phyloP scores from a whole-genome alignment of 805 yeast species.

The Sporopachydermia lactativora region DNA sequence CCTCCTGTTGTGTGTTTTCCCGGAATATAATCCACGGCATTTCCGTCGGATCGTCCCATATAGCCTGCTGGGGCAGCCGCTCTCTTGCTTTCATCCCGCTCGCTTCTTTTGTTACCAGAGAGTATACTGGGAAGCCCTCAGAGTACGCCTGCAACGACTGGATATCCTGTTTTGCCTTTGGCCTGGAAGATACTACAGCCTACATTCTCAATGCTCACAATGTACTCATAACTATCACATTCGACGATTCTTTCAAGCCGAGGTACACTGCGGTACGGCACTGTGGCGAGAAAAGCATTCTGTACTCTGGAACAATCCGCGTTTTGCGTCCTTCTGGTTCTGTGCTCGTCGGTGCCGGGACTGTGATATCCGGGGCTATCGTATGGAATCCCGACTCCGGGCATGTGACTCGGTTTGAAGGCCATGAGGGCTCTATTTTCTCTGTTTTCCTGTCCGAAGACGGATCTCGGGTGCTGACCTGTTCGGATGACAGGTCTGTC shows the following conservation, averaged over 20 bases:
- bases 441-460: conserved; percentile 49
- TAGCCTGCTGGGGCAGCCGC: conserved; percentile 55
- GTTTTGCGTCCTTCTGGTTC: conserved; percentile 19
- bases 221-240: conserved; percentile 26
- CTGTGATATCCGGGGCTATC: conserved; percentile 79
- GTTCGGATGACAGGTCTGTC: conserved; percentile 91
- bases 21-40: conserved; percentile 80
- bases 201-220: conserved; percentile 73
- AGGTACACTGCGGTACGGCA: conserved; percentile 21
- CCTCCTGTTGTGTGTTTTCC: conserved; percentile 35
- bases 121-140: too few relatives aligned
- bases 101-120: conserved; percentile 10
- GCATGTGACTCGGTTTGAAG: conserved; percentile 38
- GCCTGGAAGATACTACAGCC: conserved; percentile 22
- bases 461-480: conserved; percentile 49
- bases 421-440: conserved; percentile 89
- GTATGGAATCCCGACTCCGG: conserved; percentile 50
- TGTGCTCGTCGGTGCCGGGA: conserved; percentile 70
- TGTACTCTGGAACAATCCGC: conserved; percentile 74
- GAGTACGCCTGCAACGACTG: conserved; percentile 61
- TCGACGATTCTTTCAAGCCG: conserved; percentile 13
- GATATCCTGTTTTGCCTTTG: conserved; percentile 53
- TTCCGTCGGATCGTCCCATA: conserved; percentile 16
- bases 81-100: conserved; percentile 36
- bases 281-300: conserved; percentile 61